A percentile compares a stretch with the other conserved stretches of the same genome.
These are phyloP conservation scores for Pistacia vera DNA, from an alignment of 345 rosid species.

Conservation along the genomic window DNA sequence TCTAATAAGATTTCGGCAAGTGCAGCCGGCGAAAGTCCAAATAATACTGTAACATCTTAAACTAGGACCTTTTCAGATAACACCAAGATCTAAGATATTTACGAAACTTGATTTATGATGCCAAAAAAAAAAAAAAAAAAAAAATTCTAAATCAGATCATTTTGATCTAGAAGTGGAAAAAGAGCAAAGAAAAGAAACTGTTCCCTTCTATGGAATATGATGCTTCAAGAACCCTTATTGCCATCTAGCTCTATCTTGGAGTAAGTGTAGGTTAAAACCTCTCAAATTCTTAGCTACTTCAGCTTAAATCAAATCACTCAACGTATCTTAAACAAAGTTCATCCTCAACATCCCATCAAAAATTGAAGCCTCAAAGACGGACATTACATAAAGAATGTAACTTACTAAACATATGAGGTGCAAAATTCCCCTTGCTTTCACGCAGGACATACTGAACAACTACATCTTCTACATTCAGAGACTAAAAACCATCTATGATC, in stretches of 20 bases:
- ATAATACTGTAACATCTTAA: background rate
- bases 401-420: background rate
- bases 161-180: background rate
- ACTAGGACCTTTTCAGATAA: background rate
- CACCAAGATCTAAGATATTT: background rate
- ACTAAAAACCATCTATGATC: slow-evolving; percentile 1
- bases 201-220: background rate
- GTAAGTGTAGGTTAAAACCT: background rate
- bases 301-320: background rate
- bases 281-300: background rate
- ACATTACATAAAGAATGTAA: background rate
- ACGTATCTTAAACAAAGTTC: background rate
- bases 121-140: background rate
- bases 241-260: background rate
- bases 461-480: background rate
- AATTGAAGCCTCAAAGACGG: background rate
- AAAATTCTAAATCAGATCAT: background rate
- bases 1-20: background rate
- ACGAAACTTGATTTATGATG: background rate
- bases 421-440: slow-evolving; percentile 6
- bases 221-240: background rate
- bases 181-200: background rate
- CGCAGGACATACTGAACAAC: background rate
- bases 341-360: background rate
- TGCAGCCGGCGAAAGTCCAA: background rate